phyloP scores from a whole-genome alignment of 2,329 filamentous ascomycete genomes.

The Myriosclerotinia duriaeana region DNA sequence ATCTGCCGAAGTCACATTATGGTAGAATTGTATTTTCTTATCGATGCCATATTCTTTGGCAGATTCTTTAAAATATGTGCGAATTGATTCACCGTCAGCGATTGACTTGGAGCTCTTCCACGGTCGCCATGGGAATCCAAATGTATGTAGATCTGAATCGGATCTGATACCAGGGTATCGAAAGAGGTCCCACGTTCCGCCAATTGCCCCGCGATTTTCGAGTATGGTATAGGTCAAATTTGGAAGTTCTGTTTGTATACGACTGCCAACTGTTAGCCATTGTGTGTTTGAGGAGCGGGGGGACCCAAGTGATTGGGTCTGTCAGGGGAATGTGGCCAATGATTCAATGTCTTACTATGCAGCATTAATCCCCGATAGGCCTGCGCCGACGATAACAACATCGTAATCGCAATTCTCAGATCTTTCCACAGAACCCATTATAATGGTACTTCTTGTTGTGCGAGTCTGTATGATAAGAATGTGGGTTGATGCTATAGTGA shows the following conservation, averaged over 20 bases:
- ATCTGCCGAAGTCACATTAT: conserved; percentile 50
- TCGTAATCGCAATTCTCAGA: conserved; percentile 44
- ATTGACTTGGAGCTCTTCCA: conserved; percentile 58
- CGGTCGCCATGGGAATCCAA: conserved; percentile 67
- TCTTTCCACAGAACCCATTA: conserved; percentile 28
- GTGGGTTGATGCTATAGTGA: neutral
- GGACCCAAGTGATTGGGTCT: too few relatives aligned
- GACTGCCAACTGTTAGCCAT: conserved; percentile 34
- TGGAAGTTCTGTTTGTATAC: conserved; percentile 60
- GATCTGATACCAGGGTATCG: conserved; percentile 70
- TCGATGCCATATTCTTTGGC: conserved; percentile 54
- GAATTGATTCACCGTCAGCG: conserved; percentile 53
- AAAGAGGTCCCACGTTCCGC: conserved; percentile 79
- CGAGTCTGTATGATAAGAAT: neutral
- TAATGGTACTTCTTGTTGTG: neutral
- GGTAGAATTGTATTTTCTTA: conserved; percentile 52
- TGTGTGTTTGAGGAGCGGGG: neutral
- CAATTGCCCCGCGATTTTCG: conserved; percentile 64
- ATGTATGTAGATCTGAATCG: conserved; percentile 61
- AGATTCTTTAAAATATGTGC: conserved; percentile 54
- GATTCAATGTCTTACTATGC: conserved; percentile 50
- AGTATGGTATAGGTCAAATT: conserved; percentile 61
- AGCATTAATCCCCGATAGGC: conserved; percentile 73
- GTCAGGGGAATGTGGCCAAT: neutral
- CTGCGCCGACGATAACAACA: conserved; percentile 68